A percentile compares a stretch with the other conserved stretches of the same genome.
Evolutionary conservation across 495 filamentous ascomycete species (phyloP).

Genomic region (Xylaria grammica): DNA sequence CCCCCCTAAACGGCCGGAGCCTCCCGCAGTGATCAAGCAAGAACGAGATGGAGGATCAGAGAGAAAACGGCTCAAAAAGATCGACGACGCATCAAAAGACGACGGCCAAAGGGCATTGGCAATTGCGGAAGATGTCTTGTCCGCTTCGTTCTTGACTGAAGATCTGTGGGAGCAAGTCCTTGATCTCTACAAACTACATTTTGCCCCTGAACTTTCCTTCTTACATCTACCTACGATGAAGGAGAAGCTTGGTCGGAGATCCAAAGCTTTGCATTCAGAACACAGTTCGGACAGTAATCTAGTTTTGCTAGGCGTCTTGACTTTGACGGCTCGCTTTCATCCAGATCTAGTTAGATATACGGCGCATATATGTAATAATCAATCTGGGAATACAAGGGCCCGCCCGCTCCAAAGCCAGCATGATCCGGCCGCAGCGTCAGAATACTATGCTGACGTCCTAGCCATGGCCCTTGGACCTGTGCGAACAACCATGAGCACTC

Average conservation of each 20-base stretch:
- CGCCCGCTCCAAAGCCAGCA: slow-evolving; percentile 34
- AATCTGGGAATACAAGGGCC: slow-evolving; percentile 42
- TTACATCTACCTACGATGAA: slow-evolving; percentile 80
- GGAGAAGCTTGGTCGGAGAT: slow-evolving; percentile 51
- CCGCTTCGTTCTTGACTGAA: slow-evolving; percentile 63
- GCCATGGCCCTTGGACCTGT: slow-evolving; percentile 66
- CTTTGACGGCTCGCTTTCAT: slow-evolving; percentile 81
- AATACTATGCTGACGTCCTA: slow-evolving; percentile 77
- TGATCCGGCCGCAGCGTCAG: slow-evolving; percentile 72
- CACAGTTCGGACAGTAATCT: slow-evolving; percentile 58
- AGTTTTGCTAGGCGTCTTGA: slow-evolving; percentile 76
- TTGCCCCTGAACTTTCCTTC: slow-evolving; percentile 81
- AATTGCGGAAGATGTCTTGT: slow-evolving; percentile 55
- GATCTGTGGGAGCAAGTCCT: slow-evolving; percentile 74
- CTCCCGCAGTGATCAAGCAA: slow-evolving; percentile 52
- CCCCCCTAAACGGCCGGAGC: slow-evolving; percentile 63
- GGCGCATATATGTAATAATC: slow-evolving; percentile 49
- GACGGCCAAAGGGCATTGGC: slow-evolving; percentile 40
- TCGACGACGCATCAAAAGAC: slow-evolving; percentile 51
- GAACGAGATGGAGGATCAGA: slow-evolving; percentile 65
- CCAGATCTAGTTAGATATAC: slow-evolving; percentile 67
- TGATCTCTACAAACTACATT: slow-evolving; percentile 83
- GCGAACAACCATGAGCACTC: slow-evolving; percentile 59
- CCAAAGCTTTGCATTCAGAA: slow-evolving; percentile 49
- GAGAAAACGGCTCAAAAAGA: slow-evolving; percentile 65